Evolutionary conservation across 1,284 basidiomycete species (phyloP), one percentile per base, ranked within the genome.

Genomic region (Naganishia liquefaciens): DNA sequence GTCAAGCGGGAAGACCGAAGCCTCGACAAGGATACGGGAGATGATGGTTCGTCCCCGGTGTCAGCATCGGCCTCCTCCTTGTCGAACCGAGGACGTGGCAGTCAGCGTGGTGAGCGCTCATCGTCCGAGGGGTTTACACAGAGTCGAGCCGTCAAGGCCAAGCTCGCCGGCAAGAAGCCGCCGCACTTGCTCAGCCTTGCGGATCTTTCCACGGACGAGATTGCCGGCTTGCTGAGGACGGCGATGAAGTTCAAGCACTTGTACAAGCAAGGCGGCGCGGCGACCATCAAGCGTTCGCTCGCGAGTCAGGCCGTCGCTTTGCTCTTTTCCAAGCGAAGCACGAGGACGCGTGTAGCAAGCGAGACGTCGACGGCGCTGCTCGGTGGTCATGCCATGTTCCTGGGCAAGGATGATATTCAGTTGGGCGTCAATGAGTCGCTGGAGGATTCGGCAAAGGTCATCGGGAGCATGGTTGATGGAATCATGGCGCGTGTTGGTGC

Each of bases 401-500:
- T 99, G n/a, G 91, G 93, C 2, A 82, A 81, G 47, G 87, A 89
- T 1, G 95, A 99, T 76, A 96, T 98, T 66, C 95, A 99, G 74
- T 82, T 99, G 37, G 95, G 95, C 61, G 94, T 98, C 39, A 99
- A 98, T 78, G 95, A 99, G 83, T 87, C 82, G 47, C 77, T 88
- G 21, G 83, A 89, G 54, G 96, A 99, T 80, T 88, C 90, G 0
- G 89, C 91, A 15, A 77, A 74, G 66, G 91, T 99, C 17, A 85
- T 96, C 68, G 88, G 91, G 21, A 90, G 91, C 19, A 97, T 99
- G 94, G 90, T 88, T 63, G 89, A 98, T 78, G 96, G 95, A 21
- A 92, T 99, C 70, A 97, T 99, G 81, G 96, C 95, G 23, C 88
- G 96, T 53, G 95, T 99, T 1, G 91, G 90, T 6, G 88, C 85